A percentile compares a stretch with the other conserved stretches of the same genome.
Evolutionary conservation across 1,139 yeast species (phyloP).

Genomic region (Candida pseudoviswanathii): DNA sequence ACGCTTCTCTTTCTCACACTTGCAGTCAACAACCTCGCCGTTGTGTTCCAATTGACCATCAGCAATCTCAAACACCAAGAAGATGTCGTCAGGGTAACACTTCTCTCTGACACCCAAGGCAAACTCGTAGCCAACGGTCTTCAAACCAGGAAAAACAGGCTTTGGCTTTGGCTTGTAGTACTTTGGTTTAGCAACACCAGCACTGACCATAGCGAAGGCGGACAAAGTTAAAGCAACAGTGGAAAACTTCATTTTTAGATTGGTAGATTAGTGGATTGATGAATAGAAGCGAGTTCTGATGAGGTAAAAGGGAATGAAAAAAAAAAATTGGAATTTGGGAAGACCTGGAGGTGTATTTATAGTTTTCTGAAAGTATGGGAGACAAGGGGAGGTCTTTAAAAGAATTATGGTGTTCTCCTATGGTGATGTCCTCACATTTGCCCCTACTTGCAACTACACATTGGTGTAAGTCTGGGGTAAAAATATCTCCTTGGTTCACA

Average conservation of each 20-base stretch:
- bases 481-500: neutral
- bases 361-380: neutral
- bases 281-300: conserved; percentile 1
- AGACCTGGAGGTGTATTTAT: neutral
- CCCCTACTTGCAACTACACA: neutral
- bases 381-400: neutral
- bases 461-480: neutral
- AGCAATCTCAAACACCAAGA: conserved; percentile 8
- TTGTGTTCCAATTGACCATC: conserved; percentile 13
- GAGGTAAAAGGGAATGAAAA: neutral
- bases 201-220: neutral
- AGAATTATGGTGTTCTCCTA: neutral
- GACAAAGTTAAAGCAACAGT: conserved; percentile 2
- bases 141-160: neutral
- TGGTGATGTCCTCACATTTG: too few species aligned
- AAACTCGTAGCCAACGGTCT: conserved; percentile 9
- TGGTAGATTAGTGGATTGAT: neutral
- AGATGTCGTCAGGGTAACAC: conserved; percentile 7
- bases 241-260: conserved; percentile 5
- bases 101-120: conserved; percentile 12
- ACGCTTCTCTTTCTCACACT: conserved; percentile 1
- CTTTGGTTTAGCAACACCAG: conserved; percentile 1
- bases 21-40: neutral
- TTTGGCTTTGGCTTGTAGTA: conserved; percentile 1
- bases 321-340: conserved; percentile 1